Conservation (phyloP, 2,329 filamentous ascomycete species). For the Dactylellina drechsleri region DNA sequence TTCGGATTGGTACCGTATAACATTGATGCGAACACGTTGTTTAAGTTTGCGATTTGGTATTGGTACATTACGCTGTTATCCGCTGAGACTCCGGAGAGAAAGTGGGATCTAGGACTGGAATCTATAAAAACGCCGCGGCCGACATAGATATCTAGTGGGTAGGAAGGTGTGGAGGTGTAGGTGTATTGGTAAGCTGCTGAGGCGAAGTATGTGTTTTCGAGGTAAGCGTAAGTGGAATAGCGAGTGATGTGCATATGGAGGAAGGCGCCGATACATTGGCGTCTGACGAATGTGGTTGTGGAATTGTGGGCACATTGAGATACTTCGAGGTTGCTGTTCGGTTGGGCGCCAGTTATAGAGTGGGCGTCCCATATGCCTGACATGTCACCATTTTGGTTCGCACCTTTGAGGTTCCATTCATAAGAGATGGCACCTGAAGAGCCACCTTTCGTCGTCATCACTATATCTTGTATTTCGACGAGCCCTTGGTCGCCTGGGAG, state of each 20-base stretch:
- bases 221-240: slow-evolving; percentile 1
- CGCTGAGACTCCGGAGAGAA: slow-evolving; percentile 10
- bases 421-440: slow-evolving; percentile 33
- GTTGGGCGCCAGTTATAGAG: slow-evolving; percentile 27
- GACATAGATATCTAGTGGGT: slow-evolving; percentile 21
- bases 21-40: slow-evolving; percentile 19
- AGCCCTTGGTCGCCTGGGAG: slow-evolving; percentile 8
- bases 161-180: slow-evolving; percentile 13
- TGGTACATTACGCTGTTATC: slow-evolving; percentile 30
- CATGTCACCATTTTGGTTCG: slow-evolving; percentile 2
- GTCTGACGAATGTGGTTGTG: neutral
- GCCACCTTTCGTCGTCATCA: slow-evolving; percentile 24
- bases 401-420: slow-evolving; percentile 38
- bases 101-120: slow-evolving; percentile 2
- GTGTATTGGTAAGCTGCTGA: slow-evolving; percentile 23
- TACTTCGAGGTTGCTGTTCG: slow-evolving; percentile 17
- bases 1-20: slow-evolving; percentile 24
- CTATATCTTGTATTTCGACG: slow-evolving; percentile 31
- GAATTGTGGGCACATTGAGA: slow-evolving; percentile 18
- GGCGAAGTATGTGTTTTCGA: slow-evolving; percentile 31
- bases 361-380: slow-evolving; percentile 27
- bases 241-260: slow-evolving; percentile 28
- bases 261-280: slow-evolving; percentile 26
- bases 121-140: slow-evolving; percentile 30
- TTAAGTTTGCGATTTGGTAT: slow-evolving; percentile 28